A percentile compares a stretch with the other conserved stretches of the same genome.
These are phyloP conservation scores for Curvularia spicifera DNA, from an alignment of 2,329 filamentous ascomycete genomes.

Conservation along the genomic window DNA sequence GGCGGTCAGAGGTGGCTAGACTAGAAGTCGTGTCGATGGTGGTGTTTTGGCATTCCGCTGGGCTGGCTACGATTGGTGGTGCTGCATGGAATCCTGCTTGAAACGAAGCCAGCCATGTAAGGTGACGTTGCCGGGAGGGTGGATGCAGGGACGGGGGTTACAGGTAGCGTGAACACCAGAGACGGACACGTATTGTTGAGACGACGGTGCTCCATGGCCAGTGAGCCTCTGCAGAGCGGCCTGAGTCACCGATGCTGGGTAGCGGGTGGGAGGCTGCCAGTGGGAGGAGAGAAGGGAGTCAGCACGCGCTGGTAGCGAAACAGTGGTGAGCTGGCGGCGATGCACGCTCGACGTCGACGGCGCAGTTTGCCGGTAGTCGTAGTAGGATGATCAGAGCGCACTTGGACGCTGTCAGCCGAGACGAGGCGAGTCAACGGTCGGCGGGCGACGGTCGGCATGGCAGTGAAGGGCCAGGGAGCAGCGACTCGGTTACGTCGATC, in stretches of 20 bases:
- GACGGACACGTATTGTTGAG: slow-evolving; percentile 13
- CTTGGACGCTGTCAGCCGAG: background rate
- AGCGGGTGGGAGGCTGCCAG: background rate
- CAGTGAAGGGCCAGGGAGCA: background rate
- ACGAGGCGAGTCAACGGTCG: background rate
- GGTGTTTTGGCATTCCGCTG: background rate
- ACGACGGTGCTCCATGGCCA: slow-evolving; percentile 14
- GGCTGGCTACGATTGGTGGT: background rate
- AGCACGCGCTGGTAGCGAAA: background rate
- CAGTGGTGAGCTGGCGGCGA: background rate
- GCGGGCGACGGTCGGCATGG: too few relatives aligned
- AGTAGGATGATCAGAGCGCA: background rate
- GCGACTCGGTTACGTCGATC: slow-evolving; percentile 4
- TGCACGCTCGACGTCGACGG: background rate
- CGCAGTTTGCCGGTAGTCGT: background rate
- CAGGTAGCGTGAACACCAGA: slow-evolving; percentile 1
- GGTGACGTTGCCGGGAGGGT: slow-evolving; percentile 11
- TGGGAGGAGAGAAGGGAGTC: too few relatives aligned
- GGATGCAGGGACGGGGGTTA: slow-evolving; percentile 11
- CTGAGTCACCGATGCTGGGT: slow-evolving; percentile 4
- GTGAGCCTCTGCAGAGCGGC: slow-evolving; percentile 3
- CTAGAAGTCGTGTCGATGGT: background rate
- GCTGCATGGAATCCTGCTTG: slow-evolving; percentile 9
- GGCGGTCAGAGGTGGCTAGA: background rate
- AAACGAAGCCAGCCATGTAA: slow-evolving; percentile 8